Base-by-base conservation (phyloP, 805 yeast genomes). In the Teunomyces kruisii region DNA sequence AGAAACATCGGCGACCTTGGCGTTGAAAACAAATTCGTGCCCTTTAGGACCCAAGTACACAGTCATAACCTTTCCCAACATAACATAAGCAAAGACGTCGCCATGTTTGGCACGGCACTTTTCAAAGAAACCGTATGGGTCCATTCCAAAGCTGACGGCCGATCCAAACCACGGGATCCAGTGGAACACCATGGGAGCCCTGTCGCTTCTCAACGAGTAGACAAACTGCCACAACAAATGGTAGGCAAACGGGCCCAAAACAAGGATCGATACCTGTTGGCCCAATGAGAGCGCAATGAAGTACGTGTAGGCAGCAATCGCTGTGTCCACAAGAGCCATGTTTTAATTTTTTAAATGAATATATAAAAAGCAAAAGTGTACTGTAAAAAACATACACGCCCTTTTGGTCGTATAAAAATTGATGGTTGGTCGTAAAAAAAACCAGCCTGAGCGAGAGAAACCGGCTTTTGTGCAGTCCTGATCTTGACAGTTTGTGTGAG, bases 11-110 rank as follows among this genome's bases (percentile, higher is more conserved):
- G 83, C 80, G 43, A 86, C 75, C 68, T 88, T 91, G 35, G 96
- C 88, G 67, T 94, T 94, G 56, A 94, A 81, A 38, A 92, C 89
- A 63, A 94, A 91, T 65, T 94, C 99, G 67, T 94, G 97, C 54
- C 99, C 99, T 69, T 88, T 88, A 56, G 98, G 97, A 40, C 98
- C 99, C 57, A 94, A 74, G 62, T 88, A 90, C 45, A 94, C 99
- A 5, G 97, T 91, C 96, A 92, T 89, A 32, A 83, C 85, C 60
- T 81, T 86, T 44, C 99, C 99, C 55, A 94, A 75, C 64, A 94
- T 67, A 51, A 91, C 79, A 61, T 94, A 94, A 19, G 97, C 84
- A 62, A 90, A 94, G 41, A 89, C 88, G 65, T 94, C 97, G 52
- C 99, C 99, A 59, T 92, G 81, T 64, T 89, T 85, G 54, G 75